phyloP scores from a whole-genome alignment of 805 yeast species.

The Hanseniaspora guilliermondii region DNA sequence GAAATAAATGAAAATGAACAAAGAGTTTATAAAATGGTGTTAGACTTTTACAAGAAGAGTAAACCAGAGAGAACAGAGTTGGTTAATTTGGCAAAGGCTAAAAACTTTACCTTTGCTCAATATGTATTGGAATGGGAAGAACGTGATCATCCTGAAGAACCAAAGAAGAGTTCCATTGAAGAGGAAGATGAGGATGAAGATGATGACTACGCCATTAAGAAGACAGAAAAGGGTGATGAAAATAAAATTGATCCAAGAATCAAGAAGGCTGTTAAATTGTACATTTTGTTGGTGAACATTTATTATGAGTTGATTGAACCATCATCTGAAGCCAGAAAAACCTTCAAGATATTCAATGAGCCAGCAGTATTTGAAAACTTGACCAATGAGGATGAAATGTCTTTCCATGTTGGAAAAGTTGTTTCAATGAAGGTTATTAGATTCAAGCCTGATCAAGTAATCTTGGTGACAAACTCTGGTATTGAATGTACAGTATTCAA shows the following conservation, averaged over 20 bases:
- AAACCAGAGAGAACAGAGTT: conserved; percentile 11
- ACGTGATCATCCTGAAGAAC: neutral
- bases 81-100: conserved; percentile 10
- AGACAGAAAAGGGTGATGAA: conserved; percentile 46
- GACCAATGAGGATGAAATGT: conserved; percentile 70
- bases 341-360: conserved; percentile 51
- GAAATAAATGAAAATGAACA: conserved; percentile 12
- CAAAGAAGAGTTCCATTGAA: neutral
- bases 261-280: conserved; percentile 43
- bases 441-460: conserved; percentile 30
- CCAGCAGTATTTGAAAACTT: conserved; percentile 74
- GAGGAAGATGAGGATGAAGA: conserved; percentile 24
- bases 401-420: conserved; percentile 55
- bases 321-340: conserved; percentile 71
- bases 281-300: conserved; percentile 20
- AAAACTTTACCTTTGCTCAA: conserved; percentile 13
- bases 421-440: conserved; percentile 63
- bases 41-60: conserved; percentile 7
- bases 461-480: conserved; percentile 44
- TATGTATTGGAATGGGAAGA: conserved; percentile 13
- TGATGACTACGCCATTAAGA: conserved; percentile 45
- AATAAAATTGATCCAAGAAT: conserved; percentile 65
- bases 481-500: conserved; percentile 46
- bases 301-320: conserved; percentile 68
- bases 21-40: conserved; percentile 3